Conservation (phyloP, 1,139 yeast genomes). For the Entelexis paramagnoliae region DNA sequence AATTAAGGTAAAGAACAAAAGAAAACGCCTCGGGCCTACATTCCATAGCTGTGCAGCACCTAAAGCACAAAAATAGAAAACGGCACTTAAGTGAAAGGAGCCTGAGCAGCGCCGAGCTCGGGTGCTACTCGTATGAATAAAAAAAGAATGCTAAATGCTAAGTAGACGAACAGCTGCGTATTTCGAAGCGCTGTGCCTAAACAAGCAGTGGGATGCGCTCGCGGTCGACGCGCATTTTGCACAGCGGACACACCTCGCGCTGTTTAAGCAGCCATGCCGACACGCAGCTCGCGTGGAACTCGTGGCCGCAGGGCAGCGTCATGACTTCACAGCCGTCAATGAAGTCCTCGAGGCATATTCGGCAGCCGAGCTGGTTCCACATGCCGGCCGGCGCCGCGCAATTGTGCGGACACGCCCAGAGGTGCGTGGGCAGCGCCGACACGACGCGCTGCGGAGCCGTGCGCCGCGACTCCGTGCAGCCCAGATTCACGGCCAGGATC, state of each 20-base stretch:
- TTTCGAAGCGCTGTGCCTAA: neutral
- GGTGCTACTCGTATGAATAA: no score
- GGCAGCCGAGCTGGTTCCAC: constrained; percentile 30
- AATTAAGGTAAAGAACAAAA: no score
- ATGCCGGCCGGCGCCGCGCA: neutral
- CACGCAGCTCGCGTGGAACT: constrained; percentile 37
- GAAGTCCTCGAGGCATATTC: constrained; percentile 37
- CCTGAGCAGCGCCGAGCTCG: no score
- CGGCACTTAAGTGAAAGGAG: no score
- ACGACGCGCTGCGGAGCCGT: constrained; percentile 34
- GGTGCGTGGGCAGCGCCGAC: constrained; percentile 32
- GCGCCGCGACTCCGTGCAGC: constrained; percentile 30
- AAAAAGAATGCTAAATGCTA: neutral
- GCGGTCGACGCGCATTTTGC: constrained; percentile 15
- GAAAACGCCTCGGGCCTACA: no score
- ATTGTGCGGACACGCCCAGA: constrained; percentile 26
- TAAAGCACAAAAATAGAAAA: no score
- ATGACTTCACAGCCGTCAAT: constrained; percentile 30
- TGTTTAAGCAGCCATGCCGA: constrained; percentile 31
- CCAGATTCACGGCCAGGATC: constrained; percentile 32
- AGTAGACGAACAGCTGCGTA: no score
- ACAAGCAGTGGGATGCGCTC: constrained; percentile 13
- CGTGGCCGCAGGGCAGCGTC: constrained; percentile 38
- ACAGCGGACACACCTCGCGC: constrained; percentile 21
- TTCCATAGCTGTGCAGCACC: no score